phyloP scores from a whole-genome alignment of 352 stramenopile species.

The Hyaloperonospora brassicae region DNA sequence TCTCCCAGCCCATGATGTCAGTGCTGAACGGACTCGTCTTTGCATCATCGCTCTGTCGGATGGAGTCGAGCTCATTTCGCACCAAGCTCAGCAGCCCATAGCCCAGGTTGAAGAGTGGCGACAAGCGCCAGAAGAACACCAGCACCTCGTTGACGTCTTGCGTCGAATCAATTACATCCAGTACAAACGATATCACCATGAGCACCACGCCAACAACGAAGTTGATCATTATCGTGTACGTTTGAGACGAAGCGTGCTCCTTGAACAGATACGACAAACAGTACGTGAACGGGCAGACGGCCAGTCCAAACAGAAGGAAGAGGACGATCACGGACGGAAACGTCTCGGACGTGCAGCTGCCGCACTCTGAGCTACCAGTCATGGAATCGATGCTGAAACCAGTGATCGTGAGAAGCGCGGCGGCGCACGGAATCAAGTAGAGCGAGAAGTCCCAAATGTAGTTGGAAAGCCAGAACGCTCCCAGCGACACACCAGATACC shows the following conservation, averaged over 20 bases:
- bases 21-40: constrained; percentile 47
- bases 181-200: constrained; percentile 48
- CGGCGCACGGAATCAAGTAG: constrained; percentile 74
- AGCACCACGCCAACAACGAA: constrained; percentile 55
- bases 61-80: constrained; percentile 30
- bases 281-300: constrained; percentile 62
- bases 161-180: constrained; percentile 43
- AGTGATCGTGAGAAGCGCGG: constrained; percentile 42
- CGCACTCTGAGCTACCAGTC: constrained; percentile 38
- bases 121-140: constrained; percentile 66
- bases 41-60: constrained; percentile 23
- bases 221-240: constrained; percentile 65
- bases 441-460: constrained; percentile 90
- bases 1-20: constrained; percentile 53
- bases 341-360: constrained; percentile 36
- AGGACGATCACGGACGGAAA: constrained; percentile 47
- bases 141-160: constrained; percentile 41
- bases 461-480: constrained; percentile 94
- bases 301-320: constrained; percentile 50
- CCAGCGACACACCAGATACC: constrained; percentile 90
- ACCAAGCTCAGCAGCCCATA: constrained; percentile 38
- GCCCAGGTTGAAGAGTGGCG: constrained; percentile 53
- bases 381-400: constrained; percentile 38
- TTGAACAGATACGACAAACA: constrained; percentile 60
- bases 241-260: constrained; percentile 58